Base-by-base conservation (phyloP, 2,329 filamentous ascomycete species). In the Pseudopithomyces maydicus region DNA sequence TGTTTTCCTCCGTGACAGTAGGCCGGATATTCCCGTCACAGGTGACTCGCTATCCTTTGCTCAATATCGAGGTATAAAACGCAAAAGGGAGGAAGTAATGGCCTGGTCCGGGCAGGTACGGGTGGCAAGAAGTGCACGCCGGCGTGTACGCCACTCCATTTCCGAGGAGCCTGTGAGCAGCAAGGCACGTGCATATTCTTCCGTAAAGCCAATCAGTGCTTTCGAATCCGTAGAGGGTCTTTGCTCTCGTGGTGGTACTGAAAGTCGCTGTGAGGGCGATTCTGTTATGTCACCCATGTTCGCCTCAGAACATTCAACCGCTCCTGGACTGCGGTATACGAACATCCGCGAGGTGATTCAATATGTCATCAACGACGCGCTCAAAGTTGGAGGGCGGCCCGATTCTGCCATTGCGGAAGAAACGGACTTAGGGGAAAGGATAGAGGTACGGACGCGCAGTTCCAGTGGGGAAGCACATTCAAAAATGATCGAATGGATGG, bases 331-430 rank as follows among this genome's bases (percentile, higher is more conserved):
- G 4, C 77, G 81, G 23, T 77, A 82, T 59, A 78, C 80, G 0
- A 77, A 78, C 54, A 57, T 84, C 12, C 76, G 80, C 12, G 80
- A 83, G 52, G 75, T 83, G 2, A 67, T 84, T 23, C 80, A 82
- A 58, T 79, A 81, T 55, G 80, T 83, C 11, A 78, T 84, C 60
- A 82, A 81, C 58, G 81, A 84, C 62, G 78, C 80, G 11, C 67
- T 84, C 48, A 82, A 82, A 62, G 77, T 82, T 11, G 82, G 82
- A 22, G 81, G 82, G 32, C 71, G 82, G 35, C 82, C 82, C 10
- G 81, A 84, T 47, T 83, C 79, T n/a, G 80, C 80, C 3, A 75
- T 79, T 52, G 79, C 79, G 3, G 69, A 76, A 53, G 78, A 79
- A 47, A 82, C 78, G 0, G 74, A 80, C 6, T 64, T 70, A 15